Evolutionary conservation across 73 alveolate genomes (phyloP).

Genomic region (Paramecium primaurelia): DNA sequence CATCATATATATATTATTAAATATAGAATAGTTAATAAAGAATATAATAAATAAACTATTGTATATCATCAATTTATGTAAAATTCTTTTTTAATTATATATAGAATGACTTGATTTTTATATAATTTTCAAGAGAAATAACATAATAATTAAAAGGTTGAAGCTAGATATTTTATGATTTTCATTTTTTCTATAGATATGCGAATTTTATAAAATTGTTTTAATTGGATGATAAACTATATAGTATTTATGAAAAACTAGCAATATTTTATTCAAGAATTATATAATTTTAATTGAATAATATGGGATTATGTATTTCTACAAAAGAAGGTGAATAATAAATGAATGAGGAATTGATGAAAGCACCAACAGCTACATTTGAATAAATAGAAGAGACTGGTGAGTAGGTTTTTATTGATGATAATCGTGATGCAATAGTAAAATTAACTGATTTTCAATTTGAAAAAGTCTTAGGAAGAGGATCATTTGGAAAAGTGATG

Average conservation of each 20-base stretch:
- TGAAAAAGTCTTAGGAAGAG: slow-evolving; percentile 81
- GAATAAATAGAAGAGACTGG: not conserved
- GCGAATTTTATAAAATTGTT: not conserved
- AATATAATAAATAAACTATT: not conserved
- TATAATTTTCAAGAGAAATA: not conserved
- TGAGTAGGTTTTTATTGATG: not conserved
- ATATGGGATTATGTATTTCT: slow-evolving; percentile 39
- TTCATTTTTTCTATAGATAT: not conserved
- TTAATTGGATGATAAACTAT: not conserved
- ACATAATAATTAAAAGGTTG: not conserved
- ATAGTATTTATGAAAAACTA: not conserved
- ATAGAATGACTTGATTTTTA: not conserved
- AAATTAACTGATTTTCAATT: slow-evolving; percentile 66
- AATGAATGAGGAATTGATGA: not conserved
- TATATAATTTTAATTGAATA: not conserved
- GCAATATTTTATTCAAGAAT: not conserved
- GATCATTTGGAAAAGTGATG: slow-evolving; percentile 84
- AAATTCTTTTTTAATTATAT: not conserved
- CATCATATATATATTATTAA: not conserved
- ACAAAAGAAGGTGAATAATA: not conserved
- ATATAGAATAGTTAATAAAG: not conserved
- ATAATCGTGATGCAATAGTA: not conserved
- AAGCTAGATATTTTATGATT: not conserved
- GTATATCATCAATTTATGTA: not conserved
- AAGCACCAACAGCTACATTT: not conserved